Percentiles rank a stretch among this genome's conserved stretches.
phyloP scores from a whole-genome alignment of 805 yeast genomes.

The Yarrowia sp. region DNA sequence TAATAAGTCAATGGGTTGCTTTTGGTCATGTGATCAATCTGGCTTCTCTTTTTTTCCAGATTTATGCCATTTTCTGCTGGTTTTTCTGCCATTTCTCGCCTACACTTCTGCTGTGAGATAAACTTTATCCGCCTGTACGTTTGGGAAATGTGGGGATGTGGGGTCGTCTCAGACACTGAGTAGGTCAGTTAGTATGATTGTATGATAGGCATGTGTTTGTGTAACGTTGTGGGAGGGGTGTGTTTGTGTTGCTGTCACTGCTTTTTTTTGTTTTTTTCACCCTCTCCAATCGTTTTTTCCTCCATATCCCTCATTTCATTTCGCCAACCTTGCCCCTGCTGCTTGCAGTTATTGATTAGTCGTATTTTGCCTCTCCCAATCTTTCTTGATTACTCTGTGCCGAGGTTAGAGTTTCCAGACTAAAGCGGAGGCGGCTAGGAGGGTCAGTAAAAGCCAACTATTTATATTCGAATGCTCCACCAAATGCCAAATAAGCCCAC shows the following conservation, averaged over 20 bases:
- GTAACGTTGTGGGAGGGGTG: no score
- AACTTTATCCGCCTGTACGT: background rate
- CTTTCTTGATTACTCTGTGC: constrained; percentile 1
- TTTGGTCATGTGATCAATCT: no score
- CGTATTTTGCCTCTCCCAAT: constrained; percentile 1
- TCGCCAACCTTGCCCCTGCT: background rate
- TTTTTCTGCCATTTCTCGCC: no score
- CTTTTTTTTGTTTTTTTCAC: background rate
- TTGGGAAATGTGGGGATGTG: constrained; percentile 9
- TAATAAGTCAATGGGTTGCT: no score
- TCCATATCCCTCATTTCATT: background rate
- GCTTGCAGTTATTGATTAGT: background rate
- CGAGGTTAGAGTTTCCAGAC: background rate
- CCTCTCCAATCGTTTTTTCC: background rate
- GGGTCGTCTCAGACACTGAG: constrained; percentile 2
- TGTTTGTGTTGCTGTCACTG: background rate
- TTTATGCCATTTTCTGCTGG: no score
- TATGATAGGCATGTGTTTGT: no score
- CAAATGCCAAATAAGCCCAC: no score
- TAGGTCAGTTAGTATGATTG: no score
- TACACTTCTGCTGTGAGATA: background rate
- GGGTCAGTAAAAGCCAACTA: no score
- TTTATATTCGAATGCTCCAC: no score
- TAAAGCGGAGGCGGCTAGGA: no score
- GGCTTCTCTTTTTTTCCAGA: no score